A percentile compares a stretch with the other conserved stretches of the same genome.
phyloP scores from a whole-genome alignment of 2,329 filamentous ascomycete genomes.

The Emmonsia crescens region DNA sequence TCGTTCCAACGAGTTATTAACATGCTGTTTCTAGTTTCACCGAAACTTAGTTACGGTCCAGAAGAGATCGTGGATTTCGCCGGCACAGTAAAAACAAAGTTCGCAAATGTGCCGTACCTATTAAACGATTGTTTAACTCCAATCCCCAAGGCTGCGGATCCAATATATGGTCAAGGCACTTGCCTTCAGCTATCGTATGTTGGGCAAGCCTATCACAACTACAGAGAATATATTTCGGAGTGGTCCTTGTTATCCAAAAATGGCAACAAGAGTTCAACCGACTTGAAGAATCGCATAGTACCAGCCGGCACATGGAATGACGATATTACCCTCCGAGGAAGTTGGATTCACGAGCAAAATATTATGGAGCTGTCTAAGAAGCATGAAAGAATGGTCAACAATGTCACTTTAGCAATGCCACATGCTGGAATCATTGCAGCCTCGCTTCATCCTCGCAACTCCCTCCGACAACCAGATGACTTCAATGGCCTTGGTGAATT shows the following conservation, averaged over 20 bases:
- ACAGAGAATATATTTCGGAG: constrained; percentile 47
- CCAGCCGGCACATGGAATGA: constrained; percentile 57
- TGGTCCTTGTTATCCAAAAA: constrained; percentile 44
- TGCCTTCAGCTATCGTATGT: constrained; percentile 61
- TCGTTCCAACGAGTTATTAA: background rate
- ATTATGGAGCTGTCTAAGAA: constrained; percentile 41
- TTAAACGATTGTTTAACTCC: constrained; percentile 50
- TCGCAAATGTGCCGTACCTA: constrained; percentile 53
- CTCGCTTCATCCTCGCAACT: constrained; percentile 49
- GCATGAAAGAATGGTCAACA: constrained; percentile 54
- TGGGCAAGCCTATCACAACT: constrained; percentile 58
- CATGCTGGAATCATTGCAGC: constrained; percentile 60
- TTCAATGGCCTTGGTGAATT: constrained; percentile 59
- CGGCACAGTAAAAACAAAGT: constrained; percentile 50
- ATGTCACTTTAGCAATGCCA: constrained; percentile 66
- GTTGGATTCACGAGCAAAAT: constrained; percentile 56
- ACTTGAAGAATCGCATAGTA: constrained; percentile 42
- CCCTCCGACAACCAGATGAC: constrained; percentile 58
- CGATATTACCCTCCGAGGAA: constrained; percentile 58
- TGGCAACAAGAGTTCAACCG: constrained; percentile 31
- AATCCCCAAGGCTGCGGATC: constrained; percentile 37
- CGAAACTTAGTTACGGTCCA: constrained; percentile 52
- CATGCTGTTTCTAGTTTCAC: constrained; percentile 43
- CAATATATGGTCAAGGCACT: constrained; percentile 35
- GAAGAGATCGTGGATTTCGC: constrained; percentile 41